Evolutionary conservation across 2,329 filamentous ascomycete species (phyloP).

Genomic region (Alternaria burnsii): DNA sequence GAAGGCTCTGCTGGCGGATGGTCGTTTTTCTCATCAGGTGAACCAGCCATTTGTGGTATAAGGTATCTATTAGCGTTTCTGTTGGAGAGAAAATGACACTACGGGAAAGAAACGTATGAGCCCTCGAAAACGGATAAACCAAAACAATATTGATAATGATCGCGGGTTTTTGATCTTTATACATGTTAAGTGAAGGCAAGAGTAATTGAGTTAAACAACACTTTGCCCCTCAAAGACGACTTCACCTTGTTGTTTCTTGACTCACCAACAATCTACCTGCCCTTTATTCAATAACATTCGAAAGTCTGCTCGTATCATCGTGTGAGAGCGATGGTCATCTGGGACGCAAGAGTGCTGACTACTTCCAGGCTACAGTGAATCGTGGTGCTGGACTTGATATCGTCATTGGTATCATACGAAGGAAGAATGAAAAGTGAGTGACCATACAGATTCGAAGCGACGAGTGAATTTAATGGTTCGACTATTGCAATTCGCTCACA

Average conservation of each 20-base stretch:
- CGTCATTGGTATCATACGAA: neutral
- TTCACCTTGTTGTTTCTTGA: slow-evolving; percentile 1
- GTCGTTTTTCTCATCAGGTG: neutral
- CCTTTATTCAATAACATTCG: neutral
- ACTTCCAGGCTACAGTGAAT: neutral
- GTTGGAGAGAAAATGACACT: neutral
- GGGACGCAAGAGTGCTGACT: neutral
- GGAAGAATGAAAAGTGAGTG: neutral
- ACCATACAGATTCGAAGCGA: neutral
- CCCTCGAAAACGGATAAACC: neutral
- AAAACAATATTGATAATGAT: neutral
- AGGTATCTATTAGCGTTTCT: neutral
- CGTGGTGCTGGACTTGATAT: neutral
- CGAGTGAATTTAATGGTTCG: neutral
- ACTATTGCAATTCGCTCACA: neutral
- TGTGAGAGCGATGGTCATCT: neutral
- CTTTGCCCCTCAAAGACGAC: neutral
- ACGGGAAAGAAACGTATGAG: neutral
- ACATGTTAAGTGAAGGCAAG: neutral
- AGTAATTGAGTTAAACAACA: neutral
- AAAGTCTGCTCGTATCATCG: slow-evolving; percentile 1
- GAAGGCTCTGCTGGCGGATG: neutral
- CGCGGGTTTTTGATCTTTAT: neutral
- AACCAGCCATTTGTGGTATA: slow-evolving; percentile 1
- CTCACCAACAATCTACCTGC: neutral